These are phyloP conservation scores for Cerioporus squamosus DNA, from an alignment of 1,284 basidiomycete species.

Conservation along the genomic window DNA sequence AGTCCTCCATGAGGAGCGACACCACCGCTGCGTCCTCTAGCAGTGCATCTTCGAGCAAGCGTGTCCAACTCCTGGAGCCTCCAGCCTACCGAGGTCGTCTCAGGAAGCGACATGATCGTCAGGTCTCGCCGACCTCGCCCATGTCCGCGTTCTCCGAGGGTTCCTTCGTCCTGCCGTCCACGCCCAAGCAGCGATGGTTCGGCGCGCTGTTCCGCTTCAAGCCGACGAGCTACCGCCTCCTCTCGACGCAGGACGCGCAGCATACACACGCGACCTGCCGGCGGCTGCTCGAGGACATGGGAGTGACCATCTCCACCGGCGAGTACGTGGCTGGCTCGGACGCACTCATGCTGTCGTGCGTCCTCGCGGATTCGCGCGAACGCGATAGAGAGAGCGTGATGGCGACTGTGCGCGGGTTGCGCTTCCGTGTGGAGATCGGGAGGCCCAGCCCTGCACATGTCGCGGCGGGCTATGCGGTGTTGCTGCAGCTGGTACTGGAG, in stretches of 20 bases:
- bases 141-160: slow-evolving; percentile 47
- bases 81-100: slow-evolving; percentile 44
- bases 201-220: slow-evolving; percentile 89
- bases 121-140: slow-evolving; percentile 41
- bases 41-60: slow-evolving; percentile 32
- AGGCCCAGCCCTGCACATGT: slow-evolving; percentile 47
- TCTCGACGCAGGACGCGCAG: slow-evolving; percentile 70
- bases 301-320: slow-evolving; percentile 65
- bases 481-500: slow-evolving; percentile 78
- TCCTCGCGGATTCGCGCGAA: slow-evolving; percentile 61
- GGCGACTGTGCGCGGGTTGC: slow-evolving; percentile 62
- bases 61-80: slow-evolving; percentile 59
- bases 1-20: slow-evolving; percentile 48
- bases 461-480: slow-evolving; percentile 55
- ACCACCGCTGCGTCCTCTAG: slow-evolving; percentile 30
- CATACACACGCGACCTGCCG: slow-evolving; percentile 77
- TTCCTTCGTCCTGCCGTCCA: slow-evolving; percentile 48
- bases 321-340: slow-evolving; percentile 35
- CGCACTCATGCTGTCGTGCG: slow-evolving; percentile 60
- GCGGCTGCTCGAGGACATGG: slow-evolving; percentile 72
- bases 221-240: slow-evolving; percentile 64
- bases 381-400: slow-evolving; percentile 49
- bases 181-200: slow-evolving; percentile 84
- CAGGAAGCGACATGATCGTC: slow-evolving; percentile 43
- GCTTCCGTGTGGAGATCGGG: slow-evolving; percentile 80